phyloP scores from a whole-genome alignment of 345 rosid species.

The Melaleuca alternifolia region DNA sequence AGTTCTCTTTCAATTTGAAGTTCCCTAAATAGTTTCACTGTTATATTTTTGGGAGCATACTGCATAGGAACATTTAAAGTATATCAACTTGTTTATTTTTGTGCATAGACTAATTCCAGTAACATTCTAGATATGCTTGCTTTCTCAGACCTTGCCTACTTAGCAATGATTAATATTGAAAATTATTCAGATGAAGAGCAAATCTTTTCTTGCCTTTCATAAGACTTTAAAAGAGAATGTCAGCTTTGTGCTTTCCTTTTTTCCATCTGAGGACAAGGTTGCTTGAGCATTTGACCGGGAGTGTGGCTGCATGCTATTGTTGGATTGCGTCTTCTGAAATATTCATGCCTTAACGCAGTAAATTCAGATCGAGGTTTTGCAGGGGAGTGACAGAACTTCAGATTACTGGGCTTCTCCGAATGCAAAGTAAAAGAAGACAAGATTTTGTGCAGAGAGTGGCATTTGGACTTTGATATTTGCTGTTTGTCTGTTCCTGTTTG shows the following conservation, averaged over 20 bases:
- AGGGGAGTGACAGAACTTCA: constrained; percentile 83
- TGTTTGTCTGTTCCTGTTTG: neutral
- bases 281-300: neutral
- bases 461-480: constrained; percentile 39
- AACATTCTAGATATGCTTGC: neutral
- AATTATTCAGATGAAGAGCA: neutral
- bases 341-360: constrained; percentile 29
- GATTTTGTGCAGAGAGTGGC: constrained; percentile 86
- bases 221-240: neutral
- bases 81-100: neutral
- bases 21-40: neutral
- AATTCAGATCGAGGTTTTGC: constrained; percentile 73
- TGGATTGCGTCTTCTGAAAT: neutral
- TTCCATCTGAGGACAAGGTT: neutral
- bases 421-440: constrained; percentile 81
- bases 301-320: neutral
- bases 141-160: neutral
- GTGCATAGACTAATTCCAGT: neutral
- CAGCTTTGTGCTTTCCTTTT: neutral
- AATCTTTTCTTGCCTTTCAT: neutral
- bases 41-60: neutral
- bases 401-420: constrained; percentile 76
- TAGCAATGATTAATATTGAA: neutral
- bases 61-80: neutral
- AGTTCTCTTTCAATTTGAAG: neutral